Conservation (phyloP, 495 filamentous ascomycete species). For the Daldinia caldariorum region DNA sequence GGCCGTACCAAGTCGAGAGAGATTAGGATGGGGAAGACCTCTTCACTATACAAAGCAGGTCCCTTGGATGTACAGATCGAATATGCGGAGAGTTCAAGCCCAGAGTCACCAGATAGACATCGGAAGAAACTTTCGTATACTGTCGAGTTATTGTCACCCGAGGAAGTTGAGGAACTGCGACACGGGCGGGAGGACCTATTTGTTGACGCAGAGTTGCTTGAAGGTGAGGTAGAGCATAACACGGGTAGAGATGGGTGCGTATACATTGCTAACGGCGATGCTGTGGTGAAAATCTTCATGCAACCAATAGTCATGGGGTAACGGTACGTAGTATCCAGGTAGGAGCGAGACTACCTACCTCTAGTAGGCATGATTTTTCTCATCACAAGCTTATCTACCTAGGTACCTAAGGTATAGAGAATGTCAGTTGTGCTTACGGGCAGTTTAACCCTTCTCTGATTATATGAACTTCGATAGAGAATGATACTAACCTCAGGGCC, state of each 20-base stretch:
- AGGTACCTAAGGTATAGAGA: background rate
- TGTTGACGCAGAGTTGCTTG: background rate
- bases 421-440: no score
- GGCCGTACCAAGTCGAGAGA: slow-evolving; percentile 12
- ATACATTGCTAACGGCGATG: slow-evolving; percentile 24
- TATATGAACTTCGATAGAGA: no score
- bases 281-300: slow-evolving; percentile 17
- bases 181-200: background rate
- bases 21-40: slow-evolving; percentile 22
- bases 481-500: no score
- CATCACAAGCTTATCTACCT: background rate
- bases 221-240: slow-evolving; percentile 14
- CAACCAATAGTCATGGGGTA: background rate
- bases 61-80: slow-evolving; percentile 43
- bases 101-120: background rate
- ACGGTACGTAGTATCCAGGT: background rate
- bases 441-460: no score
- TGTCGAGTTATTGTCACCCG: slow-evolving; percentile 4
- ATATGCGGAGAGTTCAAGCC: slow-evolving; percentile 24
- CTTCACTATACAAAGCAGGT: slow-evolving; percentile 36
- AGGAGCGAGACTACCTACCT: background rate
- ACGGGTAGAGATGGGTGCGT: slow-evolving; percentile 22
- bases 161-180: slow-evolving; percentile 14
- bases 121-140: slow-evolving; percentile 20
- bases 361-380: background rate